Percentiles rank a stretch among this genome's conserved stretches.
These are phyloP conservation scores for Spathaspora arborariae DNA, from an alignment of 805 yeast genomes.

Conservation along the genomic window DNA sequence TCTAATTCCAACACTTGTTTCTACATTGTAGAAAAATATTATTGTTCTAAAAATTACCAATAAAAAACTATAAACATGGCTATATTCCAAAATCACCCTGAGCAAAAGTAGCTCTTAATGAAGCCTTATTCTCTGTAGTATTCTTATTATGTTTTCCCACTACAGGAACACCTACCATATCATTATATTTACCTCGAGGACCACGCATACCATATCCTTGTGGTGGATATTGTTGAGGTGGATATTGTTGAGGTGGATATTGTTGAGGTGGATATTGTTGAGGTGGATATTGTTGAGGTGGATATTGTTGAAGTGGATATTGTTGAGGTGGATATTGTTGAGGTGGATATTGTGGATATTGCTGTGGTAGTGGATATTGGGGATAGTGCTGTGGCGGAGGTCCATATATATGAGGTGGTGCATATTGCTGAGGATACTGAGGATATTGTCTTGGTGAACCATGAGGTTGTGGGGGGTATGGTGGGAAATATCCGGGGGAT, in stretches of 20 bases:
- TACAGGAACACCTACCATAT: slow-evolving; percentile 44
- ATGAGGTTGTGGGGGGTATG: too few relatives aligned
- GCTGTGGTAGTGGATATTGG: background rate
- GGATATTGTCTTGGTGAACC: too few relatives aligned
- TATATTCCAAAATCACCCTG: slow-evolving; percentile 68
- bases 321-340: slow-evolving; percentile 4
- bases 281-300: background rate
- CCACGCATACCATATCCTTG: slow-evolving; percentile 8
- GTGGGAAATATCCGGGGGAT: background rate
- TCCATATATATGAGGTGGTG: slow-evolving; percentile 1
- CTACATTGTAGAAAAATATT: too few relatives aligned
- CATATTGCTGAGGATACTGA: too few relatives aligned
- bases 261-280: background rate
- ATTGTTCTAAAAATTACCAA: background rate
- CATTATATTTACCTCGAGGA: slow-evolving; percentile 26
- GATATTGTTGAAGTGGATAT: slow-evolving; percentile 1
- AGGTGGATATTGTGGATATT: background rate
- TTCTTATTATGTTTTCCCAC: slow-evolving; percentile 36
- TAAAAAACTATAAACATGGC: background rate
- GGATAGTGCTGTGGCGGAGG: background rate
- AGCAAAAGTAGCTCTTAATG: slow-evolving; percentile 59
- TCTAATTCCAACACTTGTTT: too few relatives aligned
- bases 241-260: background rate
- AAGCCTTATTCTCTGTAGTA: slow-evolving; percentile 47
- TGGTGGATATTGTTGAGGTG: background rate